Evolutionary conservation across 2,329 filamentous ascomycete species (phyloP).

Genomic region (Herpomyces periplanetae): DNA sequence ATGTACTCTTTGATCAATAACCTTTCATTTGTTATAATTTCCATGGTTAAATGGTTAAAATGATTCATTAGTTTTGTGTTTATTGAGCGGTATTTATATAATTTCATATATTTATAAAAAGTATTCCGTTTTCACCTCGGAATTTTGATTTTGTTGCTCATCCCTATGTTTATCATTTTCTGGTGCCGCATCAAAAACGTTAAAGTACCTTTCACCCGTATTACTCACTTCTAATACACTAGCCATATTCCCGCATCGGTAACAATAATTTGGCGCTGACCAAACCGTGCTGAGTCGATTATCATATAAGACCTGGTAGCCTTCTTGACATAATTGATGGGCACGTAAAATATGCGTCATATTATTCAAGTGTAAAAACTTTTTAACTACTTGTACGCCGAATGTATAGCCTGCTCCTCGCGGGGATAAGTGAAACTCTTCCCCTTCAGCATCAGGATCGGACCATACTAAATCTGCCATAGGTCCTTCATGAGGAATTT

Average conservation of each 20-base stretch:
- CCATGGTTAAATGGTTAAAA: no score
- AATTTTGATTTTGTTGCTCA: conserved; percentile 29
- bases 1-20: no score
- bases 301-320: conserved; percentile 84
- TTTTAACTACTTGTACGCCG: conserved; percentile 84
- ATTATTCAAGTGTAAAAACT: conserved; percentile 81
- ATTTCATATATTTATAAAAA: conserved; percentile 22
- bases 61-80: no score
- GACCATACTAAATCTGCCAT: conserved; percentile 99
- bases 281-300: conserved; percentile 80
- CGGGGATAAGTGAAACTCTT: conserved; percentile 80
- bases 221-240: conserved; percentile 88
- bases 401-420: conserved; percentile 89
- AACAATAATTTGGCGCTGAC: conserved; percentile 49
- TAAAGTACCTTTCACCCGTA: conserved; percentile 70
- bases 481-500: conserved; percentile 89
- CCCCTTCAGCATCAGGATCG: conserved; percentile 77
- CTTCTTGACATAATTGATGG: conserved; percentile 94
- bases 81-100: no score
- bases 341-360: conserved; percentile 92
- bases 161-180: conserved; percentile 61
- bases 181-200: conserved; percentile 81
- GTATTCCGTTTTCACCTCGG: conserved; percentile 20
- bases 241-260: conserved; percentile 71
- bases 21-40: no score